Evolutionary conservation across 768 basidiomycete species (phyloP).

Genomic region (Mycena amicta): DNA sequence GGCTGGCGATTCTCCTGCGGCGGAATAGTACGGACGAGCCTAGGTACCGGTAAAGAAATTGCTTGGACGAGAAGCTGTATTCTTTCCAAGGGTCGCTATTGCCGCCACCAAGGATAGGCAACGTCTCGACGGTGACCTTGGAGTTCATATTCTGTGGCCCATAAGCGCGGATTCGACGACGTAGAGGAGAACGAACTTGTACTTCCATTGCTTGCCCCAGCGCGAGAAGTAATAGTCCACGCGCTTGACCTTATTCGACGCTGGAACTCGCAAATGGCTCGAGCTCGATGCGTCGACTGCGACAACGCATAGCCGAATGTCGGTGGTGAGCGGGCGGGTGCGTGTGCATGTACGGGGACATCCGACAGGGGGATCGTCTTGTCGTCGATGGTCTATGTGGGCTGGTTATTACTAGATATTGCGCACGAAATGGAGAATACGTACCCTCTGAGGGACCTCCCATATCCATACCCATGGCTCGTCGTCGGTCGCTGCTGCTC

Average conservation of each 20-base stretch:
- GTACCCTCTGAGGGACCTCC: no score
- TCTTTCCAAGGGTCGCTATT: constrained; percentile 60
- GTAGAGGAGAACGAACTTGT: constrained; percentile 36
- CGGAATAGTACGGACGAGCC: constrained; percentile 56
- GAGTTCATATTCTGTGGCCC: constrained; percentile 58
- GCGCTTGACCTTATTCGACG: constrained; percentile 59
- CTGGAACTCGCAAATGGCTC: constrained; percentile 22
- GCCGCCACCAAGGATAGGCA: constrained; percentile 40
- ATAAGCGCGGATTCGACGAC: not conserved
- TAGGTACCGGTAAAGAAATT: not conserved
- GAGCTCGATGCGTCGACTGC: not conserved
- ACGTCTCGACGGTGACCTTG: constrained; percentile 51
- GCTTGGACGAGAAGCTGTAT: constrained; percentile 55
- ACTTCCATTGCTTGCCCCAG: constrained; percentile 62
- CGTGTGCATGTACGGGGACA: no score
- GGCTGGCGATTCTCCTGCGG: constrained; percentile 41
- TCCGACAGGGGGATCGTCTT: not conserved
- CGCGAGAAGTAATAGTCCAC: constrained; percentile 62
- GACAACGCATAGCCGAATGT: not conserved
- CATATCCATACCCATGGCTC: not conserved
- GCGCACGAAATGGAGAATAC: no score
- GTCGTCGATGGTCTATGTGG: not conserved
- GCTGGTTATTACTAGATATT: no score
- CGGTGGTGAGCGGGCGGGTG: not conserved
- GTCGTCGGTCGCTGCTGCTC: not conserved